phyloP scores from a whole-genome alignment of 1,284 basidiomycete species.

The Peniophora sp. region DNA sequence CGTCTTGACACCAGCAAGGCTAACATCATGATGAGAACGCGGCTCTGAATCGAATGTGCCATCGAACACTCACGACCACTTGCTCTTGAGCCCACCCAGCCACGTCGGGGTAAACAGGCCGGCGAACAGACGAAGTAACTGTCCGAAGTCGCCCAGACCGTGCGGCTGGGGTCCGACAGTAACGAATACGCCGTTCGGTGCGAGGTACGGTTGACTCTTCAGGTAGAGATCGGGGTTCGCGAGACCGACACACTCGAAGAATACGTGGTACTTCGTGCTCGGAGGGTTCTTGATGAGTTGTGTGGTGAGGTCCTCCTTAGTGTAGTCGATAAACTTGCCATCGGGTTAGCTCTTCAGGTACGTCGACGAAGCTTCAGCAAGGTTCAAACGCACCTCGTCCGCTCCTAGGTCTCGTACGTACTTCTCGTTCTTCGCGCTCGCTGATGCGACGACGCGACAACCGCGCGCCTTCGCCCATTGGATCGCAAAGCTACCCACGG shows the following conservation, averaged over 20 bases:
- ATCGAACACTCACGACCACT: constrained; percentile 29
- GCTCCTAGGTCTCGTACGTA: constrained; percentile 33
- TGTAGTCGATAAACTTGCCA: constrained; percentile 39
- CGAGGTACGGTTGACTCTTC: constrained; percentile 34
- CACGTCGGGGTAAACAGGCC: constrained; percentile 26
- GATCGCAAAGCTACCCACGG: constrained; percentile 56
- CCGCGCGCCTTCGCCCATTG: constrained; percentile 57
- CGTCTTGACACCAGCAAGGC: constrained; percentile 21
- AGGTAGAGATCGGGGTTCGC: constrained; percentile 29
- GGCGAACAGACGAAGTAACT: constrained; percentile 14
- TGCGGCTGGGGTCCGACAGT: constrained; percentile 33
- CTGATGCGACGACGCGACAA: constrained; percentile 46
- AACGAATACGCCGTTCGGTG: constrained; percentile 36
- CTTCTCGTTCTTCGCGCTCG: constrained; percentile 42
- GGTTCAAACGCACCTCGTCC: constrained; percentile 26
- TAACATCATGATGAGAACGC: constrained; percentile 8
- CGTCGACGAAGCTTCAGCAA: too few relatives aligned
- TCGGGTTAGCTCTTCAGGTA: too few relatives aligned
- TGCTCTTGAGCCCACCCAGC: constrained; percentile 39
- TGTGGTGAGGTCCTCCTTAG: constrained; percentile 20
- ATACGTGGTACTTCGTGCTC: constrained; percentile 14
- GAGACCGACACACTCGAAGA: constrained; percentile 21
- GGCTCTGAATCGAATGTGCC: neutral
- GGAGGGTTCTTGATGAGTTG: constrained; percentile 20
- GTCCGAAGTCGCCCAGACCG: constrained; percentile 4